Conservation (phyloP, 202 grass and related monocot species). For the Hordeum pubiflorum region DNA sequence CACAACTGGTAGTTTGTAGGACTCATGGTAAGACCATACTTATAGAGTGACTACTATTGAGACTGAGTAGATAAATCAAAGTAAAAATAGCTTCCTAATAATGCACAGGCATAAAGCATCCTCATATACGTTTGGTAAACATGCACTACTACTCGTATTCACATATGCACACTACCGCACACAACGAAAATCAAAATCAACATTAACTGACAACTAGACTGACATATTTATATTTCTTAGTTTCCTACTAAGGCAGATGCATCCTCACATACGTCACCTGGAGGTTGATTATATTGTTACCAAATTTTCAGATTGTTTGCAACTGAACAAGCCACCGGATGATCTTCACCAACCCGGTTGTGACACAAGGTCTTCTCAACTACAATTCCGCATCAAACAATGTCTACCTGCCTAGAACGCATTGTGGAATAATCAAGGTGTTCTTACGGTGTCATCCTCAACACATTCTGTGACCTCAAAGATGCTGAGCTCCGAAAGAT, state of each 20-base stretch:
- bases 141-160: no score
- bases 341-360: constrained; percentile 22
- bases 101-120: no score
- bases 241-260: not conserved
- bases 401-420: not conserved
- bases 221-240: not conserved
- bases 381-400: not conserved
- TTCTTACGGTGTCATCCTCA: constrained; percentile 50
- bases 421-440: constrained; percentile 11
- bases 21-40: no score
- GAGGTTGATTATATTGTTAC: not conserved
- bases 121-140: no score
- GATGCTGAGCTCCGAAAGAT: constrained; percentile 26
- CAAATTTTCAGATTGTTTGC: not conserved
- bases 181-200: not conserved
- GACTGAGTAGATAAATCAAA: no score
- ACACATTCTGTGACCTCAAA: constrained; percentile 53
- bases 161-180: no score
- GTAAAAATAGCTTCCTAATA: no score
- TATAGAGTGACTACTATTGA: no score
- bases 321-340: constrained; percentile 3
- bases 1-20: no score
- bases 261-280: not conserved
- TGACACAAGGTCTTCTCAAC: constrained; percentile 12
- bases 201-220: not conserved